phyloP scores from a whole-genome alignment of 345 rosid genomes.

The Acer campestre region DNA sequence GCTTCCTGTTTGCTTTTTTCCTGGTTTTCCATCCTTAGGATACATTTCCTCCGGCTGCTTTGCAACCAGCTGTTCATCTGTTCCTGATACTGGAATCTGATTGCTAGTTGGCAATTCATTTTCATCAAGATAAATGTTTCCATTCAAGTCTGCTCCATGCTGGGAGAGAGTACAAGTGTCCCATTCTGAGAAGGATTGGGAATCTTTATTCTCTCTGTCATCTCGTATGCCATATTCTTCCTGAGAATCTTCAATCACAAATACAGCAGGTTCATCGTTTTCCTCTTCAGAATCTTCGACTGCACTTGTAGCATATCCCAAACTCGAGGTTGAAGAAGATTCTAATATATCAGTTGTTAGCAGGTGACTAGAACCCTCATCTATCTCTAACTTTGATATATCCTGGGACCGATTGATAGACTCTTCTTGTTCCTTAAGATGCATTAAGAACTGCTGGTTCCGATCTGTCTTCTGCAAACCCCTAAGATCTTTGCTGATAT shows the following conservation, averaged over 20 bases:
- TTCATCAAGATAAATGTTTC: conserved; percentile 1
- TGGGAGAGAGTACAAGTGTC: background rate
- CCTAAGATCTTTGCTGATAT: background rate
- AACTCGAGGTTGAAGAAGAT: conserved; percentile 15
- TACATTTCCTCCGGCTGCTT: conserved; percentile 10
- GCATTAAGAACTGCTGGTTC: conserved; percentile 16
- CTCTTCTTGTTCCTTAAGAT: conserved; percentile 32
- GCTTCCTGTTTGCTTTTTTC: background rate
- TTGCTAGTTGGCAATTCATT: background rate
- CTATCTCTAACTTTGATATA: conserved; percentile 18
- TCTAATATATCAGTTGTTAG: conserved; percentile 1
- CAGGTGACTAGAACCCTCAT: conserved; percentile 13
- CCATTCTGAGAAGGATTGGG: background rate
- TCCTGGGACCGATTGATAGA: conserved; percentile 28
- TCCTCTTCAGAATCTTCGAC: conserved; percentile 37
- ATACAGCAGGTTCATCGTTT: background rate
- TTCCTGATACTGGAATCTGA: background rate
- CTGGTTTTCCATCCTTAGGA: background rate
- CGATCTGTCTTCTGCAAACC: conserved; percentile 11
- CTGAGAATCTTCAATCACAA: conserved; percentile 31
- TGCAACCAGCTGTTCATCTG: conserved; percentile 6
- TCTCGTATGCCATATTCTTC: conserved; percentile 16
- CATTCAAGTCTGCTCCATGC: background rate
- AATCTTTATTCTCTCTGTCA: conserved; percentile 13
- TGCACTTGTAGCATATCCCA: conserved; percentile 14